Evolutionary conservation across 495 filamentous ascomycete species (phyloP).

Genomic region (Penicillium bialowiezense): DNA sequence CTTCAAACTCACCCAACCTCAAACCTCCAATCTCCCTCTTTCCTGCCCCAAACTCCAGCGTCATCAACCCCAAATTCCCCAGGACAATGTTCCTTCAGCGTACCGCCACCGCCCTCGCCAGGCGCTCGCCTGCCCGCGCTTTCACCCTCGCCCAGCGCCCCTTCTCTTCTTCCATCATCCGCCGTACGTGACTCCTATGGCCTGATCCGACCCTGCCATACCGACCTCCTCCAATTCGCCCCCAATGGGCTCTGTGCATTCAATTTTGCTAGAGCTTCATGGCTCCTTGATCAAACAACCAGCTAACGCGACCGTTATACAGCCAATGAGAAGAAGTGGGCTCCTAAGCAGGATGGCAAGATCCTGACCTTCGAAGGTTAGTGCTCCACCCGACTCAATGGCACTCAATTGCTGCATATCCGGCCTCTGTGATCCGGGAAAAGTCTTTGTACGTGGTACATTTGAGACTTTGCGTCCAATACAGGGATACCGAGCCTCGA

Average conservation of each 20-base stretch:
- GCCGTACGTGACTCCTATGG: constrained; percentile 43
- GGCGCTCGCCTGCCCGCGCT: constrained; percentile 64
- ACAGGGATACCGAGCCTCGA: neutral
- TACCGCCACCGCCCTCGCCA: constrained; percentile 67
- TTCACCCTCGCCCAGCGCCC: constrained; percentile 42
- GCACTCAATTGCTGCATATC: constrained; percentile 12
- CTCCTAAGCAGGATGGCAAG: constrained; percentile 40
- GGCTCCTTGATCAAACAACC: neutral
- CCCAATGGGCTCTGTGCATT: constrained; percentile 20
- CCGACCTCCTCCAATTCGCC: constrained; percentile 7
- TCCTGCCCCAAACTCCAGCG: constrained; percentile 23
- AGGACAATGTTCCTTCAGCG: constrained; percentile 80
- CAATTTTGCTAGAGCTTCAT: constrained; percentile 17
- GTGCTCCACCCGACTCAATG: constrained; percentile 14
- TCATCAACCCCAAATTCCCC: constrained; percentile 22
- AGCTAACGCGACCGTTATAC: constrained; percentile 30
- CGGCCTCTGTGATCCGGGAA: neutral
- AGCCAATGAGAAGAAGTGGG: constrained; percentile 39
- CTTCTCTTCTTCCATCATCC: constrained; percentile 47
- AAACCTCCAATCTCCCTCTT: constrained; percentile 40
- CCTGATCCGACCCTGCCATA: constrained; percentile 25
- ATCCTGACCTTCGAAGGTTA: constrained; percentile 46
- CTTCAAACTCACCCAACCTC: constrained; percentile 46
- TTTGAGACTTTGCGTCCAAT: constrained; percentile 3
- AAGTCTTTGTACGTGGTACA: neutral